A percentile compares a stretch with the other conserved stretches of the same genome.
phyloP scores from a whole-genome alignment of 768 basidiomycete species.

The Boletellus ananas region DNA sequence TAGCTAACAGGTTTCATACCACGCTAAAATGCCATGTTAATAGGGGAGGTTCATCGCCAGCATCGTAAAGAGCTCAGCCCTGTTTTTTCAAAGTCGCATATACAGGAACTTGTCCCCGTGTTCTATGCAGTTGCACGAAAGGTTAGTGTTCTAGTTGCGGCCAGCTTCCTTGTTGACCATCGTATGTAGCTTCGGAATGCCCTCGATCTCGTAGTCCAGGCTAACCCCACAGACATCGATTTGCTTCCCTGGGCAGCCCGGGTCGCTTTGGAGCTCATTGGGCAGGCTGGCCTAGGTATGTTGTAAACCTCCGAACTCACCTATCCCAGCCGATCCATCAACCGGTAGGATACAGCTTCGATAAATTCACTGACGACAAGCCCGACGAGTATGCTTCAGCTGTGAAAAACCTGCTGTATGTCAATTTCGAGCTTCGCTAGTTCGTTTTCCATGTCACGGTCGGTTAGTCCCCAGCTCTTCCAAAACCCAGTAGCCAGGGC shows the following conservation, averaged over 20 bases:
- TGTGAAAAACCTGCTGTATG: no score
- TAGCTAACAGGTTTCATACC: background rate
- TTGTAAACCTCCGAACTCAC: no score
- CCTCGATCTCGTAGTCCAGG: background rate
- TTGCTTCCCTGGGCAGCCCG: constrained; percentile 33
- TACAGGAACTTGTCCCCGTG: constrained; percentile 28
- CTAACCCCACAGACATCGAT: constrained; percentile 30
- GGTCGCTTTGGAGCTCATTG: constrained; percentile 36
- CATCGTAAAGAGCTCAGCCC: constrained; percentile 35
- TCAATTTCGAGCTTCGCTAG: no score
- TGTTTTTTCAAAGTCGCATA: constrained; percentile 30
- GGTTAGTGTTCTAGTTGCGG: constrained; percentile 20
- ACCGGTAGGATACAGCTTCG: no score
- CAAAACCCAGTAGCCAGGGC: no score
- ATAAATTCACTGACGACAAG: no score
- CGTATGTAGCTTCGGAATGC: constrained; percentile 12
- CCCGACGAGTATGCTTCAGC: no score
- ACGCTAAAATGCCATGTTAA: constrained; percentile 1
- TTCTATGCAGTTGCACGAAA: constrained; percentile 33
- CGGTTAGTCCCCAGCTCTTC: no score
- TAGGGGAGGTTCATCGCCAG: constrained; percentile 29
- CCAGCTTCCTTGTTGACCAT: constrained; percentile 15
- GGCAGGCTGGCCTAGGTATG: constrained; percentile 30
- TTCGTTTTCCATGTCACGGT: no score
- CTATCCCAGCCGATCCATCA: no score